Conservation (phyloP, 106 monocot species). For the Dendrobium huoshanense region DNA sequence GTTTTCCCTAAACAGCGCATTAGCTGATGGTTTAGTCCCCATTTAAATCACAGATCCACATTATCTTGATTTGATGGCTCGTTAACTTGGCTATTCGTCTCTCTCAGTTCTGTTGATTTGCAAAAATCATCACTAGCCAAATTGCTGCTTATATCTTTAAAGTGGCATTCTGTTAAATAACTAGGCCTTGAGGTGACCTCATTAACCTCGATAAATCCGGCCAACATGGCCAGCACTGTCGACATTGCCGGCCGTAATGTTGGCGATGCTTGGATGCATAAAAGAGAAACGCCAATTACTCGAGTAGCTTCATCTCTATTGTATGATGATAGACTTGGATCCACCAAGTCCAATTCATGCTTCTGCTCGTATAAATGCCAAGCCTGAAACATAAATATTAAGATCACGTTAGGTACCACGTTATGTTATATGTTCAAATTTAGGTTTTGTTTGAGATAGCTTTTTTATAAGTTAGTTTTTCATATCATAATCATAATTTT, state of each 20-base stretch:
- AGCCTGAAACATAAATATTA: conserved; percentile 25
- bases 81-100: conserved; percentile 9
- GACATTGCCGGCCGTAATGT: conserved; percentile 73
- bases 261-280: conserved; percentile 39
- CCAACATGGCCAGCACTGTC: conserved; percentile 70
- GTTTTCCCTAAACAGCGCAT: neutral
- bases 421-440: neutral
- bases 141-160: conserved; percentile 39
- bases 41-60: conserved; percentile 23
- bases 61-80: neutral
- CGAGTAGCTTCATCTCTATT: too few species aligned
- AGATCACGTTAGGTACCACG: neutral
- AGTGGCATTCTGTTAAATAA: conserved; percentile 67
- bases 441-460: too few species aligned
- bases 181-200: conserved; percentile 46
- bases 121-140: conserved; percentile 14
- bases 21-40: neutral
- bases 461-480: too few species aligned
- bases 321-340: conserved; percentile 12
- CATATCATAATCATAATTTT: too few species aligned
- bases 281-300: too few species aligned
- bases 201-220: conserved; percentile 49
- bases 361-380: conserved; percentile 61
- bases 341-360: conserved; percentile 46
- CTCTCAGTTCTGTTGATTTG: neutral